Evolutionary conservation across 805 yeast species (phyloP).

Genomic region (Isabelozyma gotoi): DNA sequence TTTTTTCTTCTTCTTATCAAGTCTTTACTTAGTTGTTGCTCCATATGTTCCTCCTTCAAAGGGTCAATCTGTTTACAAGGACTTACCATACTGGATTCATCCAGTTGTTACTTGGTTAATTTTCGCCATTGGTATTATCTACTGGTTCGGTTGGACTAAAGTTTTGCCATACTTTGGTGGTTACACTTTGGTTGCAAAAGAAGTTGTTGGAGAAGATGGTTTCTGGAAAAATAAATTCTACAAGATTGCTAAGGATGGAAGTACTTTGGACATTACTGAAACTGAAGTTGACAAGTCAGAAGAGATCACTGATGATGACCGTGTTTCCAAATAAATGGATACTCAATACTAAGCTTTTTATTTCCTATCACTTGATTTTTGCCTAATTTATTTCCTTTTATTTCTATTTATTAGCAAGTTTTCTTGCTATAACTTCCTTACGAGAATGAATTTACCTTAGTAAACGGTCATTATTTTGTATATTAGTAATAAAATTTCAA

Average conservation of each 20-base stretch:
- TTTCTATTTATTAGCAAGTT: too few relatives aligned
- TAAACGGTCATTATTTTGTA: too few relatives aligned
- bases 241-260: constrained; percentile 26
- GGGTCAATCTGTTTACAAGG: constrained; percentile 67
- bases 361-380: too few relatives aligned
- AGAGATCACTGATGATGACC: background rate
- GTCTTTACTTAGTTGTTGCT: constrained; percentile 67
- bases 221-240: constrained; percentile 67
- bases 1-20: constrained; percentile 61
- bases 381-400: too few relatives aligned
- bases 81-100: constrained; percentile 74
- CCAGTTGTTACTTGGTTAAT: constrained; percentile 83
- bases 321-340: too few relatives aligned
- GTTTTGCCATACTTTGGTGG: constrained; percentile 55
- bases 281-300: background rate
- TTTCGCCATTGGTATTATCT: constrained; percentile 60
- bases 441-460: too few relatives aligned
- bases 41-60: constrained; percentile 75
- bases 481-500: too few relatives aligned
- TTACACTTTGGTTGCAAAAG: constrained; percentile 51
- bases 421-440: too few relatives aligned
- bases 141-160: constrained; percentile 66
- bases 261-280: too few relatives aligned
- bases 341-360: too few relatives aligned
- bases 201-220: constrained; percentile 63